These are phyloP conservation scores for Santalum album DNA, from an alignment of 164 flowering plant genomes.

Conservation along the genomic window DNA sequence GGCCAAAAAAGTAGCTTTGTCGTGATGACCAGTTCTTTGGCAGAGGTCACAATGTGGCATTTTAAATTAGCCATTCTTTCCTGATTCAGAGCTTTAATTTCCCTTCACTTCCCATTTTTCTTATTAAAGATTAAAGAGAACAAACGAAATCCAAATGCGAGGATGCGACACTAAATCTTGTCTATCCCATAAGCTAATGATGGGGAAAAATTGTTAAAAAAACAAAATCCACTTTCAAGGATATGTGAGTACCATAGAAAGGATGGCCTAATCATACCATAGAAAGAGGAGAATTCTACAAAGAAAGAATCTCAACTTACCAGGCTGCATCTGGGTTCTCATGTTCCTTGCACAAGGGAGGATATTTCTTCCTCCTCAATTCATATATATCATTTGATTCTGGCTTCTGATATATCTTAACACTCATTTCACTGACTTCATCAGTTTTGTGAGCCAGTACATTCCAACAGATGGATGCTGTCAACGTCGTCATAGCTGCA, in stretches of 20 bases:
- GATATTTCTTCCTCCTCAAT: slow-evolving; percentile 70
- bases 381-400: slow-evolving; percentile 76
- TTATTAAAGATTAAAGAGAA: too few species aligned
- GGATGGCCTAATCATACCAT: background rate
- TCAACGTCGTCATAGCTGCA: slow-evolving; percentile 69
- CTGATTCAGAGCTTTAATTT: too few species aligned
- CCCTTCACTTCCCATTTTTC: too few species aligned
- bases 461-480: slow-evolving; percentile 93
- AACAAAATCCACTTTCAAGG: too few species aligned
- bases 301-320: slow-evolving; percentile 28
- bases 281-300: slow-evolving; percentile 4
- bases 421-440: slow-evolving; percentile 69
- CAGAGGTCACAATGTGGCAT: too few species aligned
- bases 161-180: too few species aligned
- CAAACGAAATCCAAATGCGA: too few species aligned
- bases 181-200: too few species aligned
- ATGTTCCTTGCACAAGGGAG: slow-evolving; percentile 79
- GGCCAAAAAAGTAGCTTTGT: too few species aligned
- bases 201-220: too few species aligned
- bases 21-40: too few species aligned
- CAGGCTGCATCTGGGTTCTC: slow-evolving; percentile 97
- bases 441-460: slow-evolving; percentile 83
- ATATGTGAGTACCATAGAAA: background rate
- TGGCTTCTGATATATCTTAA: slow-evolving; percentile 90
- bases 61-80: too few species aligned